Base-by-base conservation (phyloP, 2,329 filamentous ascomycete genomes). In the Talaromyces rugulosus region DNA sequence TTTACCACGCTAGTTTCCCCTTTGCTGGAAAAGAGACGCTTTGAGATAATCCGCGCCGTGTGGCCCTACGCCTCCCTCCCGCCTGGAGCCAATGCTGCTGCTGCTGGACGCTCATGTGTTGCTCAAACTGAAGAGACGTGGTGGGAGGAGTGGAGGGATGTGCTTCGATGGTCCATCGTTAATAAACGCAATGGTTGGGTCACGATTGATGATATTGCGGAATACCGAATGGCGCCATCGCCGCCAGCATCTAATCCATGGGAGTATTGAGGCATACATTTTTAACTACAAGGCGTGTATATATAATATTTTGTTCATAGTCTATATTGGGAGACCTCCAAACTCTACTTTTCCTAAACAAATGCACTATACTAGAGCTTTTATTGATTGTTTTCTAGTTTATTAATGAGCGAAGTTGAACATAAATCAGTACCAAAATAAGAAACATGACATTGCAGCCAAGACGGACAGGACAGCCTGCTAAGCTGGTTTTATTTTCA, bases 101-200 rank as follows among this genome's bases (percentile, higher is more conserved):
- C 55, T 30, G 42, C 65, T 18, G 67, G 63, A 0, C 66, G 63
- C 5, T 51, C 52, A 12, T 60, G 62, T 1, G 63, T 63, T 5
- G 63, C 63, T 18, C 63, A 65, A 40, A 63, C 34, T n/a, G 63
- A 65, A 34, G 63, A 70, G 47, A 64, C 64, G 50, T 70, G 69
- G 69, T 71, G 69, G 68, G 62, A 63, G 14, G 67, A 69, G 31
- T 71, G 69, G 69, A 60, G 66, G 55, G 63, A 65, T 53, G 56
- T 62, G 36, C 18, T 65, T 51, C 53, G 59, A n/a, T 55, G 54
- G 52, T 59, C 63, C 3, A 59, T 65, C 18, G 33, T 65, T 11
- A 63, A 44, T 34, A 65, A 61, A 47, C 58, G 59, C 30, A n/a
- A n/a, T 55, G 40, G 55, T 36, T 65, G 63, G 63, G 56, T 65